Percentiles rank a stretch among this genome's conserved stretches.
Conservation (phyloP, 208 protist species). For the Wallacemonas sp. region DNA sequence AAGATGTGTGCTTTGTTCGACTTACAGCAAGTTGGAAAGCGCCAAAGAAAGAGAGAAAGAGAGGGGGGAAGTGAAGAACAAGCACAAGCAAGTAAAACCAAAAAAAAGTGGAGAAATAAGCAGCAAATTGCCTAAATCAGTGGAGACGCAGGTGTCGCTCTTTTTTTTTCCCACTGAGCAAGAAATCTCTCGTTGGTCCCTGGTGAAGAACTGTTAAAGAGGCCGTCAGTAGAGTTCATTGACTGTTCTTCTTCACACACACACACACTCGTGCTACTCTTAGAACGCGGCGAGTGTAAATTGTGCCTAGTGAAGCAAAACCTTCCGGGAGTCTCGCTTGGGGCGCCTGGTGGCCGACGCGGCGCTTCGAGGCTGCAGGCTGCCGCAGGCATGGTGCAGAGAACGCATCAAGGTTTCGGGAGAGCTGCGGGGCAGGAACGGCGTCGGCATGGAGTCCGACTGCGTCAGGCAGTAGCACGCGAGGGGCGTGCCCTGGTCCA, state of each 20-base stretch:
- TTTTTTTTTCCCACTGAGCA: too few species aligned
- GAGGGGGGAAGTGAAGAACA: slow-evolving; percentile 14
- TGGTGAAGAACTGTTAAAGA: too few species aligned
- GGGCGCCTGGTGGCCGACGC: not conserved
- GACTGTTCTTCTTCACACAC: not conserved
- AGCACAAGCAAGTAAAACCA: slow-evolving; percentile 8
- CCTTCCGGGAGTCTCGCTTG: not conserved
- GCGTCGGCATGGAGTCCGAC: not conserved
- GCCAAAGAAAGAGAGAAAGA: slow-evolving; percentile 10
- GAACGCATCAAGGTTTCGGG: slow-evolving; percentile 7
- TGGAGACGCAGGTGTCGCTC: not conserved
- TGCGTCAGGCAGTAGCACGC: slow-evolving; percentile 70
- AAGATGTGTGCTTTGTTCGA: too few species aligned
- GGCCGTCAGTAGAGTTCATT: too few species aligned
- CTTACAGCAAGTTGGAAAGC: too few species aligned
- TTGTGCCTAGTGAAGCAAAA: not conserved
- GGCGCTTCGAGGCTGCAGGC: not conserved
- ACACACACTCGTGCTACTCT: not conserved
- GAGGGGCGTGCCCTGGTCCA: slow-evolving; percentile 67
- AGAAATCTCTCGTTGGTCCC: too few species aligned
- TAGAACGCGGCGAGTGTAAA: not conserved
- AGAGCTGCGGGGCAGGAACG: not conserved
- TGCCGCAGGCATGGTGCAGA: not conserved
- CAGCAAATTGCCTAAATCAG: not conserved
- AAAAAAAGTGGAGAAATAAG: slow-evolving; percentile 18